A percentile compares a stretch with the other conserved stretches of the same genome.
Conservation (phyloP, 768 basidiomycete genomes). For the Psilocybe cubensis region DNA sequence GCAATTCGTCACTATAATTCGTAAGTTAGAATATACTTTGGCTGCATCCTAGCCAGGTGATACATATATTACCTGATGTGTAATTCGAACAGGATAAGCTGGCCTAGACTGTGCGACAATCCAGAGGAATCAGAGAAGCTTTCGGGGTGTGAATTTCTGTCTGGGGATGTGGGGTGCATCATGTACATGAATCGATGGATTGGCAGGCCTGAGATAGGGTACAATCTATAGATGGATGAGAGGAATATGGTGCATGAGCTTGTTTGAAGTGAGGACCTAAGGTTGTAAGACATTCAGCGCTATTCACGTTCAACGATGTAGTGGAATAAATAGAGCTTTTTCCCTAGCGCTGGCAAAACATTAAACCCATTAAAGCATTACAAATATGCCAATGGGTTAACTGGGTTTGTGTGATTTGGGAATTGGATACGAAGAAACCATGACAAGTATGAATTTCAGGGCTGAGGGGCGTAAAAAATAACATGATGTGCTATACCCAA, state of each 20-base stretch:
- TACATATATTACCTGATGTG: neutral
- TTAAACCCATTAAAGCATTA: too few relatives aligned
- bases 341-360: too few relatives aligned
- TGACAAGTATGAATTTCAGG: neutral
- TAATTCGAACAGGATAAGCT: neutral
- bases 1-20: neutral
- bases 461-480: neutral
- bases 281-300: too few relatives aligned
- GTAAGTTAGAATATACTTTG: neutral
- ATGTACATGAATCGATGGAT: neutral
- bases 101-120: neutral
- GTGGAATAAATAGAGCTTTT: too few relatives aligned
- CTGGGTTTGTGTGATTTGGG: too few relatives aligned
- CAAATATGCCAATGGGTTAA: too few relatives aligned
- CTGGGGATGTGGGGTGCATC: neutral
- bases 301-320: too few relatives aligned
- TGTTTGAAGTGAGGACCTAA: neutral
- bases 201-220: constrained; percentile 2
- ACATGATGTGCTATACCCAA: constrained; percentile 44
- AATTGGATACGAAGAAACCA: neutral
- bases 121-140: neutral
- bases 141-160: neutral
- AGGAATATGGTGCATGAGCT: neutral
- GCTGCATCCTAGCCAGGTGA: neutral
- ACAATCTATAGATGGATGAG: neutral